Evolutionary conservation across 164 flowering plant genomes (phyloP), one percentile per base, ranked within the genome.

Genomic region (Litsea cubeba): DNA sequence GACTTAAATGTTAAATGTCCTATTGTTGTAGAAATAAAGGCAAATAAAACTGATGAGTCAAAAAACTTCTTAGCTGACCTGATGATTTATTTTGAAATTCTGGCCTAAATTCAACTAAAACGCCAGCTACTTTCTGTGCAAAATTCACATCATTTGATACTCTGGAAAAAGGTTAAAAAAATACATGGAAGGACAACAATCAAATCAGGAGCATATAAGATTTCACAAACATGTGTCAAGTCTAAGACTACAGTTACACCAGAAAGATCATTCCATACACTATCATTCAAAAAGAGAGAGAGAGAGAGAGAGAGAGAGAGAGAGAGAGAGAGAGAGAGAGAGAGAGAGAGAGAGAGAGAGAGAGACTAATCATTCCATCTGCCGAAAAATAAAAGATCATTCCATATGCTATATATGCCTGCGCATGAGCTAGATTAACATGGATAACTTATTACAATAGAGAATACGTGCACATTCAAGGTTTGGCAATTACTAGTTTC

Each of bases 91-190:
- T 80, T 70, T 62, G 80, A 50, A 49, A 50, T 15, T 64, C 80
- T 73, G 78, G 69, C 10, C 77, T 76, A 40, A 94, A 82, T 84
- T 90, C 90, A 84, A 95, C 85, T 69, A 95, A 79, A 69, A 91
- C 91, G 79, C 98, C 99, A 81, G 84, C 92, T 73, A 93, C 82
- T 60, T 89, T 87, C 67, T 66, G 69, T 23, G 88, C 84, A 83
- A 87, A 91, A 12, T 75, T 75, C 62, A 79, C 71, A 86, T 95
- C 97, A 69, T 71, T 76, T 62, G 81, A 74, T 68, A 90, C 68
- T 80, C 95, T 95, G 92, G 70, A 80, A 23, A 75, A 30, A 32
- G 65, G 11, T 8, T 11, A 62, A 40, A 50, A 81, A 20, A 79
- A 40, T 80, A 20, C 76, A 22, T 68, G 62, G 70, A 10, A 58